Evolutionary conservation across 2,329 filamentous ascomycete species (phyloP).

Genomic region (Aspergillus cejpii): DNA sequence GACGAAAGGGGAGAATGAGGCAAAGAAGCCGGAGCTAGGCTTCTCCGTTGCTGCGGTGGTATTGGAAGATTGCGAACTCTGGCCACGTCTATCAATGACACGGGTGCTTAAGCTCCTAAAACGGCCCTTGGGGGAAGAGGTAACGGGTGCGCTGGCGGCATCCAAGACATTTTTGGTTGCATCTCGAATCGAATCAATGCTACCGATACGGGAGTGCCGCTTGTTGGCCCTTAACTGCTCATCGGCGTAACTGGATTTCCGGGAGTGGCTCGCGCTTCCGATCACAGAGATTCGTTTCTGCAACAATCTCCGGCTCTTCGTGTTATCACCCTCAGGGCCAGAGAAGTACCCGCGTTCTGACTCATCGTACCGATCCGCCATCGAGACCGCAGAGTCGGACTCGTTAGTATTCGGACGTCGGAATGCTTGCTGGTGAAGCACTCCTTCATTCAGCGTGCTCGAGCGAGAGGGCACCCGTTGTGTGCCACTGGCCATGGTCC

Average conservation of each 20-base stretch:
- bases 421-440: constrained; percentile 15
- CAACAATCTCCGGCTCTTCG: constrained; percentile 64
- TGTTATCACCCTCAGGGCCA: constrained; percentile 71
- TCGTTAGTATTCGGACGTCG: constrained; percentile 21
- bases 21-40: constrained; percentile 40
- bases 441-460: constrained; percentile 24
- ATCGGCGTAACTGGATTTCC: constrained; percentile 69
- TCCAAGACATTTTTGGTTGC: constrained; percentile 47
- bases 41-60: constrained; percentile 52
- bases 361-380: constrained; percentile 45
- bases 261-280: constrained; percentile 50
- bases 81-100: constrained; percentile 36
- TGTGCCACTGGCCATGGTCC: constrained; percentile 47
- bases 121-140: constrained; percentile 44
- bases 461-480: constrained; percentile 30
- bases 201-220: constrained; percentile 71
- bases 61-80: constrained; percentile 46
- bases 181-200: constrained; percentile 66
- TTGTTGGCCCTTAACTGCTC: constrained; percentile 63
- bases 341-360: constrained; percentile 90
- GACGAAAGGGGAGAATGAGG: constrained; percentile 42
- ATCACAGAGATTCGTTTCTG: constrained; percentile 58
- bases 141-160: constrained; percentile 61
- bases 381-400: constrained; percentile 28
- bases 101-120: constrained; percentile 59